These are phyloP conservation scores for Metarhizium sp. DNA, from an alignment of 2,329 filamentous ascomycete species.

Conservation along the genomic window DNA sequence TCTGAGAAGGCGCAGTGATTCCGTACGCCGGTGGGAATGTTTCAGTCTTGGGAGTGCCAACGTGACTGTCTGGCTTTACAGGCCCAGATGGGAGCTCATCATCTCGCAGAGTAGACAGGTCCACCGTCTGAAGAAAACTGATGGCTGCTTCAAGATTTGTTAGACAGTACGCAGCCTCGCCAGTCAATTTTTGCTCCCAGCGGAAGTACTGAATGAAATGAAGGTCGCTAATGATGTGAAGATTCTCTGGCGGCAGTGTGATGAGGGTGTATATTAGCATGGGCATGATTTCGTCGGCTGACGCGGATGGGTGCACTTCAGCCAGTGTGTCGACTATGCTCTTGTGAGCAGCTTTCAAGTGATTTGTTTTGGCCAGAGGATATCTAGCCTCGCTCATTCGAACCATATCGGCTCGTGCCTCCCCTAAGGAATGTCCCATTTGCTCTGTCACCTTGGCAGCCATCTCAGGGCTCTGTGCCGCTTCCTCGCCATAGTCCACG, in stretches of 20 bases:
- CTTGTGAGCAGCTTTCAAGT: conserved; percentile 82
- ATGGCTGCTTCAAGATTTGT: conserved; percentile 94
- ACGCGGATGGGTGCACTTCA: conserved; percentile 66
- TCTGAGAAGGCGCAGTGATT: conserved; percentile 23
- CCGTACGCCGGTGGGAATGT: conserved; percentile 51
- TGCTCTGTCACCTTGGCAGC: conserved; percentile 53
- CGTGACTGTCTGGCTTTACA: conserved; percentile 41
- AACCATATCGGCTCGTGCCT: conserved; percentile 59
- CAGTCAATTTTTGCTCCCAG: conserved; percentile 75
- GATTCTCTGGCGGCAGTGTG: conserved; percentile 73
- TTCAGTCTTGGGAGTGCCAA: conserved; percentile 39
- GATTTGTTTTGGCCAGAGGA: conserved; percentile 82
- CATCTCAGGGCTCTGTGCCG: conserved; percentile 46
- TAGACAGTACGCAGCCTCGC: conserved; percentile 90
- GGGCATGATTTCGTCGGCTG: conserved; percentile 92
- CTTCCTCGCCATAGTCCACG: conserved; percentile 56
- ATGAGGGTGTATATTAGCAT: conserved; percentile 95
- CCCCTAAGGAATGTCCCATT: conserved; percentile 62
- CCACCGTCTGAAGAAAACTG: conserved; percentile 89
- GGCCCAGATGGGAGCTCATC: conserved; percentile 67
- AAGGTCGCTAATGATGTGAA: conserved; percentile 90
- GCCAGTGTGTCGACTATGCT: conserved; percentile 81
- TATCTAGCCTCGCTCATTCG: conserved; percentile 82
- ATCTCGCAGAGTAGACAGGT: conserved; percentile 76
- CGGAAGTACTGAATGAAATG: conserved; percentile 90